Percentiles rank a stretch among this genome's conserved stretches.
Evolutionary conservation across 2,329 filamentous ascomycete species (phyloP).

Genomic region (Neofusicoccum parvum): DNA sequence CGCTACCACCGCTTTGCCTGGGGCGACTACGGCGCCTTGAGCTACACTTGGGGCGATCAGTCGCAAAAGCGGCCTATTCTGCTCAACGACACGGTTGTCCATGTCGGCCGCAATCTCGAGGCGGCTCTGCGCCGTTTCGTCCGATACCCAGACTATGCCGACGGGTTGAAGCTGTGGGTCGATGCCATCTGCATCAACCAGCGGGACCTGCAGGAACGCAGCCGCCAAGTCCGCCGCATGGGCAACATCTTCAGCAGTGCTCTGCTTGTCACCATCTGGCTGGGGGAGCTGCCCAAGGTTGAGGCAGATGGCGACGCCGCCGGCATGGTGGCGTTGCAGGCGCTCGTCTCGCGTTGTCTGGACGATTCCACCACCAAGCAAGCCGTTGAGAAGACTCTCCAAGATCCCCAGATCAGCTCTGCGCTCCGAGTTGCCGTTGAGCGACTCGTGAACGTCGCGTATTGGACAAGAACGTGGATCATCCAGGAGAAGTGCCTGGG

Average conservation of each 20-base stretch:
- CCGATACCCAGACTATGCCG: not conserved
- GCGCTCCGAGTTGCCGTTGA: not conserved
- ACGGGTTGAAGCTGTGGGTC: constrained; percentile 1
- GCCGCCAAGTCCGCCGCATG: constrained; percentile 12
- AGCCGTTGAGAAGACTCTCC: not conserved
- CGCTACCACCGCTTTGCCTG: constrained; percentile 6
- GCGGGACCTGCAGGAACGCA: not conserved
- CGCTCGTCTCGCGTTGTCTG: not conserved
- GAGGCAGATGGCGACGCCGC: not conserved
- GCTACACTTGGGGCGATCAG: constrained; percentile 14
- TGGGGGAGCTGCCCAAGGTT: not conserved
- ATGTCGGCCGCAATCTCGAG: constrained; percentile 10
- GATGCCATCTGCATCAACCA: constrained; percentile 17
- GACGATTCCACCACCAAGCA: not conserved
- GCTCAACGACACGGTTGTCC: not conserved
- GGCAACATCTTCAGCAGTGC: constrained; percentile 7
- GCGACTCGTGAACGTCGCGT: not conserved
- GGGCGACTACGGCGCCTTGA: constrained; percentile 15
- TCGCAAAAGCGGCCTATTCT: not conserved
- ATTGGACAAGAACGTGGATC: constrained; percentile 8
- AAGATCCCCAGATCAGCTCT: not conserved
- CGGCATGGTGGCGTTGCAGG: not conserved
- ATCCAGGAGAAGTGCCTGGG: constrained; percentile 8
- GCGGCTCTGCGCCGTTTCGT: not conserved
- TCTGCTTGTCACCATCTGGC: constrained; percentile 2